Evolutionary conservation across 169 alveolate genomes (phyloP).

Genomic region (Plasmodium cynomolgi): DNA sequence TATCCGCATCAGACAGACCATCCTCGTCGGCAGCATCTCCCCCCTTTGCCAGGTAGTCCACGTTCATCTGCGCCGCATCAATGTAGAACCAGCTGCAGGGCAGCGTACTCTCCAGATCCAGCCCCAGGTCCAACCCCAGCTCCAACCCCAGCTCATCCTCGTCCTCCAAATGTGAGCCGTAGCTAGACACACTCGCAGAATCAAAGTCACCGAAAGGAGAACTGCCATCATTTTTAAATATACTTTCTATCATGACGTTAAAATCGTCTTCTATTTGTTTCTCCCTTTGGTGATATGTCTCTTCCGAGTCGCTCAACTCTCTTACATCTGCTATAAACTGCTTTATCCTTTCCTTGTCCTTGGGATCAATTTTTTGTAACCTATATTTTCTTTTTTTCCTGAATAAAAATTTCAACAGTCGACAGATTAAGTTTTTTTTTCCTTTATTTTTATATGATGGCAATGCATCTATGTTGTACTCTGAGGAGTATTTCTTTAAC

Average conservation of each 20-base stretch:
- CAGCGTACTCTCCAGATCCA: not conserved
- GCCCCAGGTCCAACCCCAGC: too few relatives aligned
- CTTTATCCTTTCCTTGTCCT: not conserved
- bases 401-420: not conserved
- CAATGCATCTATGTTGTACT: not conserved
- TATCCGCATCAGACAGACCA: not conserved
- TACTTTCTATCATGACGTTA: not conserved
- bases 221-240: not conserved
- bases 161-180: not conserved
- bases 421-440: not conserved
- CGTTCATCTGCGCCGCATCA: not conserved
- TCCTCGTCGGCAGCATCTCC: not conserved
- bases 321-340: constrained; percentile 17
- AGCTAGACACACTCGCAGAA: not conserved
- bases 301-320: not conserved
- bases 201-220: not conserved
- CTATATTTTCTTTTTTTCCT: constrained; percentile 30
- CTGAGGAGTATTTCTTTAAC: constrained; percentile 9
- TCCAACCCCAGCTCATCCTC: not conserved
- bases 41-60: not conserved
- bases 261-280: not conserved
- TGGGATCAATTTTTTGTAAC: not conserved
- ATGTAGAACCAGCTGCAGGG: constrained; percentile 15
- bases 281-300: not conserved
- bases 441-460: not conserved